Evolutionary conservation across 176 grass and related monocot genomes (phyloP), one percentile per base, ranked within the genome.

Genomic region (Zoysia pacifica): DNA sequence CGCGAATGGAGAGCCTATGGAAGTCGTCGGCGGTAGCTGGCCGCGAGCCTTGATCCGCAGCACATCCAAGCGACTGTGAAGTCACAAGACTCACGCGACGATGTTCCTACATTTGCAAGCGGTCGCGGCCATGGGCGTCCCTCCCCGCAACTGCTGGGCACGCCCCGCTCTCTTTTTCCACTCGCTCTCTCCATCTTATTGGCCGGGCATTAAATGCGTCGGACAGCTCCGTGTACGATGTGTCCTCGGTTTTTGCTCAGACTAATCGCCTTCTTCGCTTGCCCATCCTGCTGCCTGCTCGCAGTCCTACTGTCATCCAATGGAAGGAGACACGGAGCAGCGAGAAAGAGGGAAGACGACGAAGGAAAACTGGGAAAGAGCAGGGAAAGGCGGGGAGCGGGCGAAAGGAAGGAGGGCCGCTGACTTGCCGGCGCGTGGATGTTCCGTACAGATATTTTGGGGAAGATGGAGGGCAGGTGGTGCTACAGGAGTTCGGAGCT

Each of bases 381-480:
- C 4, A 16, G 8, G 7, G 7, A 6, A 13, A 28, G 5, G 16
- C 5, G 15, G 10, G 0, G 14, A 41, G 14, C 19, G 13, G 55
- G 62, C 35, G 68, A 14, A 36, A 28, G 47, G 16, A 3, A 46
- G 47, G 53, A 48, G 39, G 53, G 1, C 14, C 19, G 72, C 67
- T 76, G 9, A 62, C 59, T 62, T 36, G 55, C 4, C 28, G 61
- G 61, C 28, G 39, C n/a, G 51, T 41, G 56, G 5, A 58, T 2
- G 55, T 0, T 5, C 79, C 79, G 79, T 82, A 82, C 78, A 77
- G 65, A 87, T 41, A 77, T 70, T 77, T 87, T 87, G 4, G 48
- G 64, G 66, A 82, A 8, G 20, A 62, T 61, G 60, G 48, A 79
- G 28, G 28, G 48, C 65, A 36, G 67, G 9, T 28, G 28, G 28